phyloP scores from a whole-genome alignment of 345 rosid genomes.

The Citrus australasica region DNA sequence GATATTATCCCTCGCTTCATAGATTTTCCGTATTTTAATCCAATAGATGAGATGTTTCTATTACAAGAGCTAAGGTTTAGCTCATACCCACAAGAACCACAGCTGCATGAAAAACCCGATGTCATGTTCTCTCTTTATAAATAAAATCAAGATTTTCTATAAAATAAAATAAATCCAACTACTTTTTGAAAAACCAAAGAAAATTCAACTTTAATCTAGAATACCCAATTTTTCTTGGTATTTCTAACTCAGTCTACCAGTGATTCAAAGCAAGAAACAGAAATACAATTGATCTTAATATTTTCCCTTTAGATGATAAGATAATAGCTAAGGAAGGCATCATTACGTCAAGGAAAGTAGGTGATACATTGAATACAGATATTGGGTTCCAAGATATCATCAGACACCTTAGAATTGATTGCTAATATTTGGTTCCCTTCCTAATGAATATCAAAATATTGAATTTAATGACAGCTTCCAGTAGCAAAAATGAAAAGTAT shows the following conservation, averaged over 20 bases:
- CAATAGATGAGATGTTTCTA: constrained; percentile 76
- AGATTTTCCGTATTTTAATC: constrained; percentile 87
- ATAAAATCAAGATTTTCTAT: background rate
- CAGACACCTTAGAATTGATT: background rate
- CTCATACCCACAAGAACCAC: constrained; percentile 93
- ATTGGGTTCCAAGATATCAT: background rate
- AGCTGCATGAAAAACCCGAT: constrained; percentile 47
- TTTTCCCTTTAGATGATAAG: background rate
- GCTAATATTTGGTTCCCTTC: background rate
- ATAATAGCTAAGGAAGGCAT: background rate
- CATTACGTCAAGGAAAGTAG: background rate
- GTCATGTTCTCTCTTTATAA: constrained; percentile 4
- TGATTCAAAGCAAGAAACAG: background rate
- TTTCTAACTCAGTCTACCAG: background rate
- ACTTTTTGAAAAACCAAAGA: background rate
- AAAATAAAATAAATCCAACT: background rate
- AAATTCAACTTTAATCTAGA: background rate
- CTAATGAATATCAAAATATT: background rate
- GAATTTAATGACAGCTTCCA: background rate
- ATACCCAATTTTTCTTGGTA: background rate
- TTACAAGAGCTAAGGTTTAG: constrained; percentile 83
- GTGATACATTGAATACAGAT: background rate
- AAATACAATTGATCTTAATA: background rate
- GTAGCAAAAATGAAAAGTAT: background rate
- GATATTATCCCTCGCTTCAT: constrained; percentile 91